Conservation (phyloP, 192 early-diverging fungal genomes). For the Podila epicladia region DNA sequence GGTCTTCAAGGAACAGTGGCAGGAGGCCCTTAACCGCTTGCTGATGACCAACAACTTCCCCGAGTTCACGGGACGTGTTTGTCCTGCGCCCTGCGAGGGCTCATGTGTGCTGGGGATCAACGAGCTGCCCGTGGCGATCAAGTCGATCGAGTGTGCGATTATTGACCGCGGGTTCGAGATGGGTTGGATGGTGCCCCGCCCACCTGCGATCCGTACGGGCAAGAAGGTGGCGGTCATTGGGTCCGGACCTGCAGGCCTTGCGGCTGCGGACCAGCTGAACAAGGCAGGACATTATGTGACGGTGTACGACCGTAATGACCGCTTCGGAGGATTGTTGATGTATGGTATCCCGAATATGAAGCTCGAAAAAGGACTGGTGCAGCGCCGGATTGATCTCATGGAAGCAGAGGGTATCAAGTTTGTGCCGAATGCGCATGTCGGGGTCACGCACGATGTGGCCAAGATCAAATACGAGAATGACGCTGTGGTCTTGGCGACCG, state of each 20-base stretch:
- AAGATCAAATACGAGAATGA: slow-evolving; percentile 78
- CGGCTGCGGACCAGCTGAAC: slow-evolving; percentile 98
- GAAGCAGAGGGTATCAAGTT: slow-evolving; percentile 93
- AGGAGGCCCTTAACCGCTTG: slow-evolving; percentile 91
- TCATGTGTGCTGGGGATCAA: slow-evolving; percentile 97
- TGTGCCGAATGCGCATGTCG: slow-evolving; percentile 89
- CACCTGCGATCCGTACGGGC: slow-evolving; percentile 85
- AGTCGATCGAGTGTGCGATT: slow-evolving; percentile 97
- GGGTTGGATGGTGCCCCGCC: slow-evolving; percentile 95
- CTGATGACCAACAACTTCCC: slow-evolving; percentile 99
- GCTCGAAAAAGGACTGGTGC: slow-evolving; percentile 95
- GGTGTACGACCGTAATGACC: slow-evolving; percentile 97
- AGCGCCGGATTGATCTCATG: slow-evolving; percentile 93
- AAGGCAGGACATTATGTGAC: slow-evolving; percentile 94
- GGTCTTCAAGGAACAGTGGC: slow-evolving; percentile 96
- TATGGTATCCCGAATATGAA: slow-evolving; percentile 99
- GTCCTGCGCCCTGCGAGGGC: slow-evolving; percentile 98
- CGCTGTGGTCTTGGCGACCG: slow-evolving; percentile 88
- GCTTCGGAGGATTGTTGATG: slow-evolving; percentile 94
- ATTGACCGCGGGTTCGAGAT: slow-evolving; percentile 97
- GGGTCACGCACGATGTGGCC: slow-evolving; percentile 79
- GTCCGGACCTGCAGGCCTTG: slow-evolving; percentile 94
- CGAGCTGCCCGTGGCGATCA: slow-evolving; percentile 94
- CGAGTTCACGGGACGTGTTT: slow-evolving; percentile 99
- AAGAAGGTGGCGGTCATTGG: slow-evolving; percentile 90